A percentile compares a stretch with the other conserved stretches of the same genome.
phyloP scores from a whole-genome alignment of 2,329 filamentous ascomycete genomes.

The Venturia pyrina region DNA sequence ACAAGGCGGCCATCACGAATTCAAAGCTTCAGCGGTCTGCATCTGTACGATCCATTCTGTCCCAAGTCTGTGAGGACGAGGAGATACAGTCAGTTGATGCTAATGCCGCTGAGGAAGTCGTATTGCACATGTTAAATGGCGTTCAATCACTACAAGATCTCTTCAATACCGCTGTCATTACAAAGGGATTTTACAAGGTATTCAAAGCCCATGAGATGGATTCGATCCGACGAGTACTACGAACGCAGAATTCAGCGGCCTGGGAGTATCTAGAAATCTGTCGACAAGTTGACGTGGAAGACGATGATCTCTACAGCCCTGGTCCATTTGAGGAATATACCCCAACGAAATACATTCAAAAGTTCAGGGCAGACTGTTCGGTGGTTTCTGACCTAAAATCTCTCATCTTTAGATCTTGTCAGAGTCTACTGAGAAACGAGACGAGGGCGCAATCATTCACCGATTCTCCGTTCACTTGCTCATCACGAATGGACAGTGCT shows the following conservation, averaged over 20 bases:
- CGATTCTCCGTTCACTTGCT: slow-evolving; percentile 34
- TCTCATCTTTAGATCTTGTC: slow-evolving; percentile 43
- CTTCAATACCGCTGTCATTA: slow-evolving; percentile 44
- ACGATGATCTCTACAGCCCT: slow-evolving; percentile 29
- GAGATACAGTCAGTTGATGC: slow-evolving; percentile 8
- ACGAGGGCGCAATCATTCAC: slow-evolving; percentile 39
- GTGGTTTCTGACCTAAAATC: slow-evolving; percentile 45
- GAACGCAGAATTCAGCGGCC: slow-evolving; percentile 45
- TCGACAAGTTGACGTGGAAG: slow-evolving; percentile 34
- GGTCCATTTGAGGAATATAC: slow-evolving; percentile 43
- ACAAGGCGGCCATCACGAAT: not conserved
- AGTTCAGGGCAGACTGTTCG: slow-evolving; percentile 42
- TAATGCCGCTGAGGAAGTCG: slow-evolving; percentile 36
- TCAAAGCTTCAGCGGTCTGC: not conserved
- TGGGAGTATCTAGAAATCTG: slow-evolving; percentile 52
- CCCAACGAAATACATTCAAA: slow-evolving; percentile 40
- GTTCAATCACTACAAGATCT: slow-evolving; percentile 44
- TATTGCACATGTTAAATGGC: slow-evolving; percentile 41
- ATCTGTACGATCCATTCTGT: slow-evolving; percentile 7
- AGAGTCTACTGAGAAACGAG: slow-evolving; percentile 7
- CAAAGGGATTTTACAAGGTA: slow-evolving; percentile 45
- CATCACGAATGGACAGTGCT: slow-evolving; percentile 48
- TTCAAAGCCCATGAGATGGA: slow-evolving; percentile 48
- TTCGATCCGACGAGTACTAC: slow-evolving; percentile 41
- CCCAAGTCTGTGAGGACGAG: slow-evolving; percentile 8